Evolutionary conservation across 192 early-diverging fungal species (phyloP), one percentile per base, ranked within the genome.

Genomic region (Linnemannia hyalina): DNA sequence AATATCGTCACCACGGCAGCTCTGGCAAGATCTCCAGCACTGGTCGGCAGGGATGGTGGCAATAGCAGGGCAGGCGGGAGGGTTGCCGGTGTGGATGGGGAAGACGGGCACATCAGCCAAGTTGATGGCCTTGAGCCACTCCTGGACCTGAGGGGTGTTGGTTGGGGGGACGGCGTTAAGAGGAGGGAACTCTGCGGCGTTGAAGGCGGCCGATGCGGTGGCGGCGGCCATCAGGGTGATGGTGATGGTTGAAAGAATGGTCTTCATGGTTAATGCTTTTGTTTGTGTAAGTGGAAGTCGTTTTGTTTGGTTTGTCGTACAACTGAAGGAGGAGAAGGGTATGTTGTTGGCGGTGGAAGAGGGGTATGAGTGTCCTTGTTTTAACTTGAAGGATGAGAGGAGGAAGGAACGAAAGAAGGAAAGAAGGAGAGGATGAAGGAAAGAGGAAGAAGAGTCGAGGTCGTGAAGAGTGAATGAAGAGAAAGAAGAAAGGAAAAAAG

Each of bases 31-130:
- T 76, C 75, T 74, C 81, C 81, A 82, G 81, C 81, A 82, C 44
- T 77, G 70, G 47, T 82, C 44, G 38, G 81, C 70, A 32, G 81
- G 75, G 71, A 77, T 52, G 1, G 36, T 40, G 10, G 15, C 18
- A 41, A 40, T 29, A 22, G 70, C n/a, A 10, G 82, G 73, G 68
- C 80, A 81, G 23, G 60, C 38, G 20, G 76, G 73, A 68, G 65
- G 69, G 2, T 57, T 57, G 11, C 74, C 76, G 20, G 83, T 88
- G 54, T 84, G 78, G 60, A 79, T 73, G 10, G 76, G 54, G 18
- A 89, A 71, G 23, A 23, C 41, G 20, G 90, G 90, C 11, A 91
- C 60, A 38, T 80, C 83, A 35, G 81, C 72, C 54, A 72, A 77
- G 77, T 73, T 69, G 55, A 82, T 22, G 22, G 47, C 76, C 20